phyloP scores from a whole-genome alignment of 2,329 filamentous ascomycete genomes.

The Diplocarpon mali region DNA sequence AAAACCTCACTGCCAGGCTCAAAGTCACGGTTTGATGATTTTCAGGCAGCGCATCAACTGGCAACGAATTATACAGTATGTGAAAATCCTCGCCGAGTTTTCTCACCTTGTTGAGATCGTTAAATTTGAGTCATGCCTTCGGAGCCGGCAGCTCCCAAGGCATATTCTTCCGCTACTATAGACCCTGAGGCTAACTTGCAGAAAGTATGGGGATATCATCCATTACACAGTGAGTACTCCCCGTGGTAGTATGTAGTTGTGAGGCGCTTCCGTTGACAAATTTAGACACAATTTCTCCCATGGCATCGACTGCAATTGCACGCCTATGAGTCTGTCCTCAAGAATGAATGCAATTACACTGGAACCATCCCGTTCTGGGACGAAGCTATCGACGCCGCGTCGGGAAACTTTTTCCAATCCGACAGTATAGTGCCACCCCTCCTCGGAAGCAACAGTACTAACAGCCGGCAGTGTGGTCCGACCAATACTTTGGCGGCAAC shows the following conservation, averaged over 20 bases:
- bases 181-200: slow-evolving; percentile 12
- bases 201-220: slow-evolving; percentile 23
- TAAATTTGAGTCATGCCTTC: too few relatives aligned
- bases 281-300: too few relatives aligned
- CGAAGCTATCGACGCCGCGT: slow-evolving; percentile 8
- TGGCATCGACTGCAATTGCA: slow-evolving; percentile 31
- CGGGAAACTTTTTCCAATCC: slow-evolving; percentile 10
- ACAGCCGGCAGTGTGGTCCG: slow-evolving; percentile 6
- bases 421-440: background rate
- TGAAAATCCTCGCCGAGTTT: too few relatives aligned
- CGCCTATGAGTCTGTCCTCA: slow-evolving; percentile 30
- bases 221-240: slow-evolving; percentile 7
- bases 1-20: slow-evolving; percentile 8
- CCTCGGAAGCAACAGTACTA: too few relatives aligned
- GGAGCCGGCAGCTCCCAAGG: too few relatives aligned
- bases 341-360: slow-evolving; percentile 30
- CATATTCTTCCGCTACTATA: too few relatives aligned
- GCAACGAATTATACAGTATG: too few relatives aligned
- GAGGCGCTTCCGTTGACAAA: too few relatives aligned
- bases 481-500: slow-evolving; percentile 8
- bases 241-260: slow-evolving; percentile 22
- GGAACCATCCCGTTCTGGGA: slow-evolving; percentile 10
- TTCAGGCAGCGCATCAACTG: slow-evolving; percentile 21
- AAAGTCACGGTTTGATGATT: slow-evolving; percentile 29
- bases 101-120: too few relatives aligned